Percentiles rank a stretch among this genome's conserved stretches.
Evolutionary conservation across 2,329 filamentous ascomycete genomes (phyloP).

Genomic region (Arthroderma sp.): DNA sequence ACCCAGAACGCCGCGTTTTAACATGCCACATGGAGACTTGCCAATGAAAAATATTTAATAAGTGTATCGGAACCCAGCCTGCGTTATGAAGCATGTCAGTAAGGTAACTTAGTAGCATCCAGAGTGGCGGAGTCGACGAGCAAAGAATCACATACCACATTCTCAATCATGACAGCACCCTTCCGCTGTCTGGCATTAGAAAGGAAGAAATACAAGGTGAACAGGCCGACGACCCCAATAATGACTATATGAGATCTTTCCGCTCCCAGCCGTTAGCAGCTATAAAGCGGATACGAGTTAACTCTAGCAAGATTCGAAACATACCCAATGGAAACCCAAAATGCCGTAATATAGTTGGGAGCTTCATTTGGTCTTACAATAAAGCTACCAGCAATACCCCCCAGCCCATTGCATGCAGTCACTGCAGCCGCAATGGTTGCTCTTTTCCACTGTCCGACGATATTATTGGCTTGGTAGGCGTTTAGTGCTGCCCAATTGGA

Average conservation of each 20-base stretch:
- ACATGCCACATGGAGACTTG: no score
- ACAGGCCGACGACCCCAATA: constrained; percentile 39
- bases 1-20: no score
- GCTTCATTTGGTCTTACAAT: constrained; percentile 50
- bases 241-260: constrained; percentile 45
- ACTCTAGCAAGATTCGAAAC: constrained; percentile 3
- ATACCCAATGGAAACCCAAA: constrained; percentile 52
- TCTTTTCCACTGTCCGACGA: constrained; percentile 52
- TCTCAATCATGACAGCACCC: constrained; percentile 40
- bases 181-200: constrained; percentile 38
- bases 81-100: not conserved
- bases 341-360: constrained; percentile 50
- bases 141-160: constrained; percentile 18
- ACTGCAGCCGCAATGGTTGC: constrained; percentile 48
- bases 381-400: constrained; percentile 53
- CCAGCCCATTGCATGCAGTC: constrained; percentile 49
- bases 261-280: not conserved
- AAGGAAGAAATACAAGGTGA: constrained; percentile 41
- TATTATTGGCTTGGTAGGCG: constrained; percentile 50
- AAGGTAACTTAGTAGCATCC: not conserved
- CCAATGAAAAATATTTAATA: constrained; percentile 13
- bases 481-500: constrained; percentile 57
- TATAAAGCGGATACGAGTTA: not conserved
- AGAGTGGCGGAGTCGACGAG: not conserved
- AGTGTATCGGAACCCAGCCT: constrained; percentile 24